phyloP scores from a whole-genome alignment of 179 eudicot genomes.

The Drosera spatulata region DNA sequence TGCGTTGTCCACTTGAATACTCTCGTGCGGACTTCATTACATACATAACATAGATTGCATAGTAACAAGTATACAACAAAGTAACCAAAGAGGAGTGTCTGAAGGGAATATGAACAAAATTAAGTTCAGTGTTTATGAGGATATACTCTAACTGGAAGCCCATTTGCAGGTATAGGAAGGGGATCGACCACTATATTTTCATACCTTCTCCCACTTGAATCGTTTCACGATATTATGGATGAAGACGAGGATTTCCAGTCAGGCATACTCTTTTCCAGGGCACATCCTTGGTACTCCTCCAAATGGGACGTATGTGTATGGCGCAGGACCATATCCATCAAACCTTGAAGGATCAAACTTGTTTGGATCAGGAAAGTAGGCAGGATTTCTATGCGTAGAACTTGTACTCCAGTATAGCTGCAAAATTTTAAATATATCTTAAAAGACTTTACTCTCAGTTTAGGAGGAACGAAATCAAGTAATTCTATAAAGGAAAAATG shows the following conservation, averaged over 20 bases:
- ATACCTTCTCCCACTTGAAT: not conserved
- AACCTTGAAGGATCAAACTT: slow-evolving; percentile 6
- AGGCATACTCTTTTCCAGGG: too few relatives aligned
- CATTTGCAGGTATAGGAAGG: slow-evolving; percentile 1
- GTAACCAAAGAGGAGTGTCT: too few relatives aligned
- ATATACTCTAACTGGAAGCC: not conserved
- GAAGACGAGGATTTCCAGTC: too few relatives aligned
- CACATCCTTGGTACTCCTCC: too few relatives aligned
- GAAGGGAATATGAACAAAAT: too few relatives aligned
- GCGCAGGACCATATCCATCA: slow-evolving; percentile 1
- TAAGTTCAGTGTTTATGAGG: not conserved
- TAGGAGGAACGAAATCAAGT: not conserved
- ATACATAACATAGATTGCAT: too few relatives aligned
- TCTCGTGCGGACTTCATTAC: too few relatives aligned
- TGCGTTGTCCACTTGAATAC: too few relatives aligned
- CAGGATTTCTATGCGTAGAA: slow-evolving; percentile 19
- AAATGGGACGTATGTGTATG: not conserved
- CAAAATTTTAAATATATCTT: not conserved
- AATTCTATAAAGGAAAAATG: not conserved
- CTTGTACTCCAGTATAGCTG: slow-evolving; percentile 29
- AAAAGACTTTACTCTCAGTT: not conserved
- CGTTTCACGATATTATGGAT: too few relatives aligned
- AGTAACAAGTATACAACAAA: too few relatives aligned
- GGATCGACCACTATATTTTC: not conserved
- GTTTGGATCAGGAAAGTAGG: slow-evolving; percentile 14